phyloP scores from a whole-genome alignment of 768 basidiomycete genomes.

The Peribolospora baueri region DNA sequence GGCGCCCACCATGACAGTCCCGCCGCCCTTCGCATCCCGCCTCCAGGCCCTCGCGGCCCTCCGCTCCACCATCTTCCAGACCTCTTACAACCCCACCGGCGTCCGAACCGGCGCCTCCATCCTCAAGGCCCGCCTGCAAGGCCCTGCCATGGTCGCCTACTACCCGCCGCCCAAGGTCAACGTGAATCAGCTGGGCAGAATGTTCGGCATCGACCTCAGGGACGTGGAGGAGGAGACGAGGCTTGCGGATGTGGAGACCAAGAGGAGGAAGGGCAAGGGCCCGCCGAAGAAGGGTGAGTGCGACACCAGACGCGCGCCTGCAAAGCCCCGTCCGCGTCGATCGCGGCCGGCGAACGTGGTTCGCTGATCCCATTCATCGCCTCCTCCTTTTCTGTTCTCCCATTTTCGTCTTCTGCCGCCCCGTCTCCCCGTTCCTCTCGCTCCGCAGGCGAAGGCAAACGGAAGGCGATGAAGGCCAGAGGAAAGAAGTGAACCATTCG shows the following conservation, averaged over 20 bases:
- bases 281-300: conserved; percentile 11
- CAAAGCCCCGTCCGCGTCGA: too few relatives aligned
- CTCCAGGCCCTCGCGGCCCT: conserved; percentile 38
- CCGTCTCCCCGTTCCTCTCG: too few relatives aligned
- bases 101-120: conserved; percentile 78
- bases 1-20: too few relatives aligned
- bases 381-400: too few relatives aligned
- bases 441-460: too few relatives aligned
- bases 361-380: too few relatives aligned
- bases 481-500: too few relatives aligned
- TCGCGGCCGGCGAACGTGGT: too few relatives aligned
- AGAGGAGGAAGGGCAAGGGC: conserved; percentile 10
- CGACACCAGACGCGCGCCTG: too few relatives aligned
- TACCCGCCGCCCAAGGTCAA: conserved; percentile 23
- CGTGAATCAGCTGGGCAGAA: neutral
- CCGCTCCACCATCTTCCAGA: conserved; percentile 56
- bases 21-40: conserved; percentile 15
- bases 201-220: conserved; percentile 6
- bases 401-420: too few relatives aligned
- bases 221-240: conserved; percentile 8
- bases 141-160: conserved; percentile 65
- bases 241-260: conserved; percentile 13
- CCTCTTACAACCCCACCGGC: conserved; percentile 59
- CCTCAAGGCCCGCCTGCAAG: conserved; percentile 52
- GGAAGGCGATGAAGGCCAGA: too few relatives aligned